Base-by-base conservation (phyloP, 371 early-diverging fungal genomes). In the Mortierella sp. region DNA sequence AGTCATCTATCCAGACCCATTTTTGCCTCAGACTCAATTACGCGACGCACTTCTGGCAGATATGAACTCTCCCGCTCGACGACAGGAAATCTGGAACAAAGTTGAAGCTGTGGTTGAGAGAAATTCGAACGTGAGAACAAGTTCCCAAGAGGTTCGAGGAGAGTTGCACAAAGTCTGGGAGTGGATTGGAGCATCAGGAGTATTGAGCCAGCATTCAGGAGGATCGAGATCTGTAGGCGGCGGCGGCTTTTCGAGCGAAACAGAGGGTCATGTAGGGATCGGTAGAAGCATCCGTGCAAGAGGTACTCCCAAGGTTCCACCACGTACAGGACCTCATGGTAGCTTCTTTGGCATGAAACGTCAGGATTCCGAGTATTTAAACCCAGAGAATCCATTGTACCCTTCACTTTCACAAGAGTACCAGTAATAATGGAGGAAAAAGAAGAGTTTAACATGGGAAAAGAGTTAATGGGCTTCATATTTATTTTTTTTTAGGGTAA, bases 271-370 rank as follows among this genome's bases (percentile, higher is more conserved):
- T 3, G 63, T n/a, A 32, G 29, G 23, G 23, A 40, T 51, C 40
- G 65, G 68, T 17, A 7, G 59, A 7, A 15, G 57, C 15, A 56
- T 34, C 2, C 61, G 58, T 23, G 58, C 56, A 15, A 51, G 65
- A 19, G 64, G 68, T 37, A 54, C 61, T 15, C 76, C 71, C 23
- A 67, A 71, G 57, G 55, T 68, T 13, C 68, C 77, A 32, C 72
- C 68, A 32, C 71, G 77, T 28, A 64, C 60, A 23, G 77, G 77
- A 40, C 72, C 72, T 19, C 62, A 76, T 61, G 77, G 77, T 1
- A 80, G 80, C 32, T 80, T 80, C 56, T 80, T 80, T 75, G 80
- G 80, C 2, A 75, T 80, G 49, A 59, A 61, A 22, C 80, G 80
- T n/a, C 68, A 80, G 37, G 80, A 80, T 31, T 80, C 80, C 7